Evolutionary conservation across 2,329 filamentous ascomycete genomes (phyloP).

Genomic region (Furcasterigmium furcatum): DNA sequence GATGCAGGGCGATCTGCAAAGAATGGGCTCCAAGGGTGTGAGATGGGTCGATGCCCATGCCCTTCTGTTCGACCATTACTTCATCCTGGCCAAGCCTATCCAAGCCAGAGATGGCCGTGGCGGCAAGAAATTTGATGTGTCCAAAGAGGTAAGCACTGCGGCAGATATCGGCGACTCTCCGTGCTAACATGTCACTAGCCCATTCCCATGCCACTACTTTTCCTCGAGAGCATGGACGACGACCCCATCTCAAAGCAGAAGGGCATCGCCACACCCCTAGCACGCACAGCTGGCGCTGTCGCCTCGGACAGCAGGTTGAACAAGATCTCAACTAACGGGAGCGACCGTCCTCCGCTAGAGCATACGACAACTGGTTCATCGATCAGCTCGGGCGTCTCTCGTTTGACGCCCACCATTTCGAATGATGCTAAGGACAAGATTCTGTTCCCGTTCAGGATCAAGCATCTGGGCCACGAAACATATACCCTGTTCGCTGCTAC

Average conservation of each 20-base stretch:
- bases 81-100: slow-evolving; percentile 84
- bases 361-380: slow-evolving; percentile 69
- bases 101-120: slow-evolving; percentile 64
- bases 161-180: too few species aligned
- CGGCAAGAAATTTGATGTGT: slow-evolving; percentile 91
- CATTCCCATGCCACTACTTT: slow-evolving; percentile 94
- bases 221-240: slow-evolving; percentile 89
- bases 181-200: slow-evolving; percentile 47
- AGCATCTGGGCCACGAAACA: slow-evolving; percentile 89
- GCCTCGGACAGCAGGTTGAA: slow-evolving; percentile 56
- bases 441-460: slow-evolving; percentile 91
- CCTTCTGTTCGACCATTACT: slow-evolving; percentile 92
- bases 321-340: slow-evolving; percentile 49
- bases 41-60: slow-evolving; percentile 93
- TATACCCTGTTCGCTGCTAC: slow-evolving; percentile 87
- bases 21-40: slow-evolving; percentile 85
- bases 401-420: slow-evolving; percentile 37
- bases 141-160: slow-evolving; percentile 81
- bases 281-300: slow-evolving; percentile 54
- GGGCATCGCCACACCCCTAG: slow-evolving; percentile 62
- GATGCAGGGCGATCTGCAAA: slow-evolving; percentile 82
- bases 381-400: slow-evolving; percentile 43
- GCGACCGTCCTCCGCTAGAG: slow-evolving; percentile 56
- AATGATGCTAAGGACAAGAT: slow-evolving; percentile 78
- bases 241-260: slow-evolving; percentile 84